Evolutionary conservation across 192 early-diverging fungal species (phyloP).

Genomic region (Mortierella hygrophila): DNA sequence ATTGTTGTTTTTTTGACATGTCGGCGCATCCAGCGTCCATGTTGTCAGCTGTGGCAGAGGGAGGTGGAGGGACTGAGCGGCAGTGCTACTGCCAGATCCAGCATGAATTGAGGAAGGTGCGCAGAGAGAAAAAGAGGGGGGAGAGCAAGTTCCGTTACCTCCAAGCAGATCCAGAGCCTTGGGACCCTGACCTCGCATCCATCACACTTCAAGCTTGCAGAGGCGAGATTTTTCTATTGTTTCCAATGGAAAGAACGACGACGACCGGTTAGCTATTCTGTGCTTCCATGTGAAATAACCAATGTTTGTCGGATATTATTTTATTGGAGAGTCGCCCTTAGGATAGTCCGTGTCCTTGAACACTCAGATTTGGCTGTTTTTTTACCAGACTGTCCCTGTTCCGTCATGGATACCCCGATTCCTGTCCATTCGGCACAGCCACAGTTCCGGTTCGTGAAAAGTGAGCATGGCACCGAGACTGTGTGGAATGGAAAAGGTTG

Average conservation of each 20-base stretch:
- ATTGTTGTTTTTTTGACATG: neutral
- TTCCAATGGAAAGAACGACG: neutral
- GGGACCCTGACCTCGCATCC: conserved; percentile 46
- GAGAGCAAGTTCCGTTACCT: conserved; percentile 23
- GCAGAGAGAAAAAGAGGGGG: neutral
- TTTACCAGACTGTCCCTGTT: neutral
- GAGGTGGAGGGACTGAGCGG: neutral
- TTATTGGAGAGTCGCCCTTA: neutral
- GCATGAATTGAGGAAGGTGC: neutral
- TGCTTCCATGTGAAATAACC: neutral
- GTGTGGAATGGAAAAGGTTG: neutral
- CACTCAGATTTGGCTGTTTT: neutral
- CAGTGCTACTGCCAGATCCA: neutral
- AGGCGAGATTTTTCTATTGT: conserved; percentile 43
- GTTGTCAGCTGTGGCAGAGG: neutral
- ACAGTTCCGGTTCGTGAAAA: neutral
- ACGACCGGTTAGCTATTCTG: neutral
- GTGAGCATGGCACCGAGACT: neutral
- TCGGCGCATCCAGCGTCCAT: neutral
- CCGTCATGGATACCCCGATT: neutral
- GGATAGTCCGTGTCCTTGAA: neutral
- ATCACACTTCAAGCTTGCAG: conserved; percentile 50
- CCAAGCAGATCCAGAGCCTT: conserved; percentile 56
- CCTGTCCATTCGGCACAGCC: neutral
- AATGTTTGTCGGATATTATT: neutral